Evolutionary conservation across 805 yeast genomes (phyloP), one percentile per base, ranked within the genome.

Genomic region (Schwanniomyces sp.): DNA sequence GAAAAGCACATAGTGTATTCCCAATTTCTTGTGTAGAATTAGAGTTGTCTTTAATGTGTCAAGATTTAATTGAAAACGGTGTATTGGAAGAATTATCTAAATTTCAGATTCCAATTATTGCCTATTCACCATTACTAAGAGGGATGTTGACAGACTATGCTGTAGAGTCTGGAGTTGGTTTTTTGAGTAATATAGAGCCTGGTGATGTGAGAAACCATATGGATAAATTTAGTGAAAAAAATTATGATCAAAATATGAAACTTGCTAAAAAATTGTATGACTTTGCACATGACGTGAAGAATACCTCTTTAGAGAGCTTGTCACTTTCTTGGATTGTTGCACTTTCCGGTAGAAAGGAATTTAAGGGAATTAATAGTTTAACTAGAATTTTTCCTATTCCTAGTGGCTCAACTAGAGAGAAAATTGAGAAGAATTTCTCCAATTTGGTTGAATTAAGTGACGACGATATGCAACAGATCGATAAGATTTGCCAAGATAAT

Each of bases 61-160:
- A 80, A 40, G 88, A 86, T 12, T 78, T 85, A 34, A 59, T 82
- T 39, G 49, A 62, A 2, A 82, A 86, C 60, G 96, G 92, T 1
- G 74, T 86, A 17, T 78, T 84, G 51, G 79, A 75, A 3, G 75
- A 78, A 5, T 80, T 85, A 52, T 75, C 79, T 17, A 81, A 84
- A 51, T 65, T 75, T 29, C 73, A 73, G 12, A 78, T 91, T 47
- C 86, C 94, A 11, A 71, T 88, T 27, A 72, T 88, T 48, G 88
- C 91, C 24, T 91, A 91, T 66, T 86, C 96, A 27, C 97, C 97
- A 27, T 73, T 91, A 46, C 85, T 91, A 8, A 77, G 88, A 57
- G 97, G 96, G 1, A 70, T 85, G 50, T 74, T 91, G 46, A 84
- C 92, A 3, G 96, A 94, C 47, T 52, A 58, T 29, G 66, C 83